Evolutionary conservation across 306 rosid genomes (phyloP).

Genomic region (Albizia julibrissin): DNA sequence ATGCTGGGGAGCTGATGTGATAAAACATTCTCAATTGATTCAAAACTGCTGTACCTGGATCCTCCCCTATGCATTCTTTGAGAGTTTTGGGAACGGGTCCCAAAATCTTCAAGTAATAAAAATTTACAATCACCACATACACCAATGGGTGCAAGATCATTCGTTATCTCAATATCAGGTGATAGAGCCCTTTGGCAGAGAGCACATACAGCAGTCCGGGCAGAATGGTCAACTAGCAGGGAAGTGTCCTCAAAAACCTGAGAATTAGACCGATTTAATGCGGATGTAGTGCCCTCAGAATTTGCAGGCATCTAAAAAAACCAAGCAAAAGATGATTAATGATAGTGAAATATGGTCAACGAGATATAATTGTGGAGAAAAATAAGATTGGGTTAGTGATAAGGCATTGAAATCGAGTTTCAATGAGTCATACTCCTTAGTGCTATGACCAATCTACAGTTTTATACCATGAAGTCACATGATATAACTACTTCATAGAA

Average conservation of each 20-base stretch:
- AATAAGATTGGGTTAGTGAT: neutral
- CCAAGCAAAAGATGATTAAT: constrained; percentile 26
- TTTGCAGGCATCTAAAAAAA: constrained; percentile 59
- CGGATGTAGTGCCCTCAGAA: constrained; percentile 43
- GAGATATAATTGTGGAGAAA: neutral
- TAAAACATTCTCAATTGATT: constrained; percentile 56
- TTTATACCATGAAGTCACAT: constrained; percentile 11
- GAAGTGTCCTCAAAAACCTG: constrained; percentile 26
- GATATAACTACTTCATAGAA: constrained; percentile 13
- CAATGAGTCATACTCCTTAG: neutral
- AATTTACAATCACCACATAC: constrained; percentile 92
- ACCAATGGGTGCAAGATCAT: constrained; percentile 43
- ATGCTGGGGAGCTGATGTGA: constrained; percentile 54
- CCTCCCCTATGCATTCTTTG: constrained; percentile 57
- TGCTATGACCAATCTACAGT: constrained; percentile 11
- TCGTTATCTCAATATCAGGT: constrained; percentile 49
- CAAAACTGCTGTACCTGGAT: constrained; percentile 63
- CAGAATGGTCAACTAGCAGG: constrained; percentile 35
- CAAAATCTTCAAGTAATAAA: constrained; percentile 75
- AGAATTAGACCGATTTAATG: constrained; percentile 39
- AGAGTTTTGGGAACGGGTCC: constrained; percentile 45
- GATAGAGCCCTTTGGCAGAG: constrained; percentile 59
- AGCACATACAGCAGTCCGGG: constrained; percentile 52
- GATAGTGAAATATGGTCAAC: constrained; percentile 16
- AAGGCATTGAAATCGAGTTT: constrained; percentile 7